Evolutionary conservation across 208 protist genomes (phyloP).

Genomic region (Wallacemonas rigidus): DNA sequence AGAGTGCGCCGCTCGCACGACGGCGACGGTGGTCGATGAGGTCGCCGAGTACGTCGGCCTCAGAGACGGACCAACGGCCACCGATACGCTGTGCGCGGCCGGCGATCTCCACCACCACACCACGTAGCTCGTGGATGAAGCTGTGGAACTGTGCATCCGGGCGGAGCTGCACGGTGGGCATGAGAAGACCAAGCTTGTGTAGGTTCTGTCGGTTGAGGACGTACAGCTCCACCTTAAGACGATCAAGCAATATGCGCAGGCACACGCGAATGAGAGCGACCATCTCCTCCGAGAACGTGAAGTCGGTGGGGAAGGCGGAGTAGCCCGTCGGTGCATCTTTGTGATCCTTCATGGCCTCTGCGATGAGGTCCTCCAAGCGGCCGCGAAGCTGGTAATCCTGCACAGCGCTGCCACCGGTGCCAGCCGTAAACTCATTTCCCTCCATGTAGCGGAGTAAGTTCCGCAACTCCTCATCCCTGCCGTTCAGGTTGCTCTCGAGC

Average conservation of each 20-base stretch:
- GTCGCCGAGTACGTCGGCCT: constrained; percentile 56
- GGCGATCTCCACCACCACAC: constrained; percentile 61
- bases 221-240: constrained; percentile 78
- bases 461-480: constrained; percentile 60
- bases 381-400: constrained; percentile 42
- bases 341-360: constrained; percentile 37
- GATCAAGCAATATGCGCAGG: constrained; percentile 69
- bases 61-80: constrained; percentile 59
- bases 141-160: constrained; percentile 67
- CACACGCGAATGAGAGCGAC: constrained; percentile 63
- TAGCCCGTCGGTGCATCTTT: constrained; percentile 34
- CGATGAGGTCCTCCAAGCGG: constrained; percentile 63
- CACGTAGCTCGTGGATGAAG: constrained; percentile 72
- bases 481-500: constrained; percentile 31
- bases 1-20: constrained; percentile 52
- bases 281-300: constrained; percentile 65
- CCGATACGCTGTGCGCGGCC: constrained; percentile 55
- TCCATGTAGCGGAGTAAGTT: constrained; percentile 46
- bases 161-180: constrained; percentile 62
- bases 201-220: constrained; percentile 73
- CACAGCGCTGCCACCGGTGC: constrained; percentile 18
- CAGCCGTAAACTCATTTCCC: constrained; percentile 31
- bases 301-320: constrained; percentile 62
- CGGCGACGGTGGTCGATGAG: constrained; percentile 70
- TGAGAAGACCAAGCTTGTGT: constrained; percentile 54